Evolutionary conservation across 768 basidiomycete genomes (phyloP), one percentile per base, ranked within the genome.

Genomic region (Pleurotus salmoneostramineus): DNA sequence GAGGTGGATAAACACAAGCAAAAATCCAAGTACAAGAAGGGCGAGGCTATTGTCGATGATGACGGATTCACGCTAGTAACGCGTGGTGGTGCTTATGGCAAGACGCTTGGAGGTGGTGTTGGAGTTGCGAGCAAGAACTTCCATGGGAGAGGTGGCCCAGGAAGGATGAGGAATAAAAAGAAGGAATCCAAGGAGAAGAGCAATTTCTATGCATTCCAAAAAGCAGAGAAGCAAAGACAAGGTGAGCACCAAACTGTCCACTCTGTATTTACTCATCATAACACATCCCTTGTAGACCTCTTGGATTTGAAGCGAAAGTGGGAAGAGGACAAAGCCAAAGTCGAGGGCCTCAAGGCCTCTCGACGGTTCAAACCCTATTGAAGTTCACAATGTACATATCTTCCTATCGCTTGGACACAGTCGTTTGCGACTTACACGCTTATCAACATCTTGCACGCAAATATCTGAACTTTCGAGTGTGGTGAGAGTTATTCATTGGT

Each of bases 1-100:
- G 80, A 88, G 58, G 73, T 82, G 42, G 81, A 83, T 32, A 84
- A 83, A 69, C 73, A 73, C 61, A 85, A 78, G 67, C 83, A 82
- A 62, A 79, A 81, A 66, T 82, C 84, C 21, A 78, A 83, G 66
- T 91, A 89, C 66, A 80, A 75, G 63, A 91, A 92, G 67, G 91
- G 92, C 17, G 93, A 93, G 65, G 93, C 90, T 5, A 79, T 96
- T 57, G 90, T 96, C 44, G 95, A 98, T 68, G 93, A 91, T 59
- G 95, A 98, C 60, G 95, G 95, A 2, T 98, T 96, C 69, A 96
- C 93, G 8, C 82, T 98, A 10, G 95, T 98, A 36, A 91, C 88
- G n/a, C 81, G 95, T 37, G 92, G 93, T 4, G 95, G 95, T 10
- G 88, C 89, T 17, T 95, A 95, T 64, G 94, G 95, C 4, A 79